These are phyloP conservation scores for Plasmopara viticola DNA, from an alignment of 352 stramenopile species.

Conservation along the genomic window DNA sequence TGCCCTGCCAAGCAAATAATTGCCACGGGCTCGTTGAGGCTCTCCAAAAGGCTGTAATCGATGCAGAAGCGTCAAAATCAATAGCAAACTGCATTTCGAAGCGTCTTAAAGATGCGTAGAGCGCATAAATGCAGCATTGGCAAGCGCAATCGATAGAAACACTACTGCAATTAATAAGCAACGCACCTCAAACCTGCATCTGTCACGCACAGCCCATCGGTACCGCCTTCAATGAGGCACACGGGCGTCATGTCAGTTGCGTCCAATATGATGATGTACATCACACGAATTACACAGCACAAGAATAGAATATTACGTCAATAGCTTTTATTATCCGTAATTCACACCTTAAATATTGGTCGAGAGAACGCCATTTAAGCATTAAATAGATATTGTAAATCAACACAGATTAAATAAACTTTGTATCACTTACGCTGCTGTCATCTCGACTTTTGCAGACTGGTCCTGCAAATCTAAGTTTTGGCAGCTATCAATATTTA, in stretches of 20 bases:
- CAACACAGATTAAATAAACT: too few species aligned
- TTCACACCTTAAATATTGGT: too few species aligned
- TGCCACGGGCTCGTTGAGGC: slow-evolving; percentile 59
- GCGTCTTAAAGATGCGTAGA: slow-evolving; percentile 4
- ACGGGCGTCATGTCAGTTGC: slow-evolving; percentile 31
- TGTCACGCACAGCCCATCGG: slow-evolving; percentile 44
- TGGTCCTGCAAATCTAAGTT: too few species aligned
- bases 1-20: slow-evolving; percentile 75
- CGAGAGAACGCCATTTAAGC: too few species aligned
- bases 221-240: slow-evolving; percentile 48
- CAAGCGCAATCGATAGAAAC: background rate
- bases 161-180: background rate
- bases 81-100: slow-evolving; percentile 1
- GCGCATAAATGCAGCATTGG: background rate
- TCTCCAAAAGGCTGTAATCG: slow-evolving; percentile 45
- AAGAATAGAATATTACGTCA: too few species aligned
- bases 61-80: slow-evolving; percentile 3
- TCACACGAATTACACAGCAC: slow-evolving; percentile 9
- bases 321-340: too few species aligned
- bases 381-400: too few species aligned
- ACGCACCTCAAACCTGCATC: slow-evolving; percentile 48
- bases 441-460: too few species aligned
- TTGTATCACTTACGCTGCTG: too few species aligned
- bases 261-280: slow-evolving; percentile 6
- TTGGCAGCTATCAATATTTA: too few species aligned